phyloP scores from a whole-genome alignment of 2,329 filamentous ascomycete genomes.

The Pseudogymnoascus sp. region DNA sequence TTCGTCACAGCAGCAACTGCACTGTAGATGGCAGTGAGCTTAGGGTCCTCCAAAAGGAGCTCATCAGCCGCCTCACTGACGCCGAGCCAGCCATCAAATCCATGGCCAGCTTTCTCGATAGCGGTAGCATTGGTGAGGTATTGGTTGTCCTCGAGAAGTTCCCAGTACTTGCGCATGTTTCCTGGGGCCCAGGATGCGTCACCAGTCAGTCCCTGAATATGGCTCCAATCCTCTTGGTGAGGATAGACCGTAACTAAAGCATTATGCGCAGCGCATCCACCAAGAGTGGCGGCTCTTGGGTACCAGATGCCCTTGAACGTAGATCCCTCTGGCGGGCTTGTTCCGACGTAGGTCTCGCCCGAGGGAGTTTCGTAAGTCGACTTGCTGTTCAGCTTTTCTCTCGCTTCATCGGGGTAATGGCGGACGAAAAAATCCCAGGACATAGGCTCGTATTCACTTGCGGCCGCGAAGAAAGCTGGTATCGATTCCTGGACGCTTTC shows the following conservation, averaged over 20 bases:
- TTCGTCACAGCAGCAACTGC: slow-evolving; percentile 17
- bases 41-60: slow-evolving; percentile 16
- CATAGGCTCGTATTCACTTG: slow-evolving; percentile 39
- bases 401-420: slow-evolving; percentile 40
- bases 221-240: slow-evolving; percentile 35
- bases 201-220: slow-evolving; percentile 36
- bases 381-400: slow-evolving; percentile 41
- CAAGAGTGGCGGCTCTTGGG: slow-evolving; percentile 33
- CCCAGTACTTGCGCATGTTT: slow-evolving; percentile 38
- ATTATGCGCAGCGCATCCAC: slow-evolving; percentile 32
- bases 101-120: slow-evolving; percentile 33
- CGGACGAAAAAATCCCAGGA: slow-evolving; percentile 48
- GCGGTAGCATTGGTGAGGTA: slow-evolving; percentile 32
- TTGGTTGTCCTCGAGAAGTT: slow-evolving; percentile 37
- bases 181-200: slow-evolving; percentile 36
- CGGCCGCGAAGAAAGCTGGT: slow-evolving; percentile 38
- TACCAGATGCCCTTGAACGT: slow-evolving; percentile 32
- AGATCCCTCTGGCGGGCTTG: slow-evolving; percentile 29
- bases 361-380: slow-evolving; percentile 24
- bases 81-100: slow-evolving; percentile 35
- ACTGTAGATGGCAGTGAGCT: slow-evolving; percentile 18
- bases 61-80: slow-evolving; percentile 7
- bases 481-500: slow-evolving; percentile 35
- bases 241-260: slow-evolving; percentile 35
- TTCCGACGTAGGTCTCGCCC: slow-evolving; percentile 20